A percentile compares a stretch with the other conserved stretches of the same genome.
Evolutionary conservation across 805 yeast genomes (phyloP).

Genomic region (Torulaspora gathmanii): DNA sequence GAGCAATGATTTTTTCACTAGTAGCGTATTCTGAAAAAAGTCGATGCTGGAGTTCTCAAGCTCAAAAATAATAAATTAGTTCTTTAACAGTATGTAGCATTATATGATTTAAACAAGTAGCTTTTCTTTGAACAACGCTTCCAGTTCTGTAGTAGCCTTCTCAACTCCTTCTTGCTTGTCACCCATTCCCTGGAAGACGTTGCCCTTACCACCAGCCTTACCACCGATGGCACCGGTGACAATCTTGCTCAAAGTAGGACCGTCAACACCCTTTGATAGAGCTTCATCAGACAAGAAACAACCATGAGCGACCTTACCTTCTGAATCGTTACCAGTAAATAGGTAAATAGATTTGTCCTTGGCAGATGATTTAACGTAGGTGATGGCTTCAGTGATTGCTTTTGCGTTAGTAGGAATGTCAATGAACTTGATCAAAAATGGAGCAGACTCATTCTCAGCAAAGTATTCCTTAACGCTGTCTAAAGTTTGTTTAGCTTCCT

Average conservation of each 20-base stretch:
- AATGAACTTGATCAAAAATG: slow-evolving; percentile 62
- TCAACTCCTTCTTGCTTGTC: slow-evolving; percentile 65
- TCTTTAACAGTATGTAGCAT: slow-evolving; percentile 2
- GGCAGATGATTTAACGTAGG: slow-evolving; percentile 69
- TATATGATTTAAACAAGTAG: slow-evolving; percentile 32
- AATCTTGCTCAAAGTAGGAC: slow-evolving; percentile 65
- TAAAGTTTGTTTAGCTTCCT: slow-evolving; percentile 74
- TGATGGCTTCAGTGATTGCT: slow-evolving; percentile 90
- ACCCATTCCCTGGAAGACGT: slow-evolving; percentile 96
- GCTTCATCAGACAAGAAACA: slow-evolving; percentile 77
- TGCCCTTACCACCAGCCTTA: slow-evolving; percentile 97
- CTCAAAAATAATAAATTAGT: background rate
- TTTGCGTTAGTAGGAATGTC: slow-evolving; percentile 79
- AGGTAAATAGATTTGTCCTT: slow-evolving; percentile 73
- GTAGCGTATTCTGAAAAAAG: background rate
- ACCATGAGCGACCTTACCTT: slow-evolving; percentile 88
- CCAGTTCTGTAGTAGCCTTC: slow-evolving; percentile 69
- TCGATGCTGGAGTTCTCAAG: too few species aligned
- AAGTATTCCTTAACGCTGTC: slow-evolving; percentile 74
- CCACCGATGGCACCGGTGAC: slow-evolving; percentile 84
- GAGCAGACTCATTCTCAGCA: slow-evolving; percentile 45
- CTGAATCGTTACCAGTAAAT: slow-evolving; percentile 61
- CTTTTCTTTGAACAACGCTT: slow-evolving; percentile 55
- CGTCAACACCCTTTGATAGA: slow-evolving; percentile 63
- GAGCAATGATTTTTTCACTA: background rate